Conservation (phyloP, 306 rosid species). For the Prunus salicina region DNA sequence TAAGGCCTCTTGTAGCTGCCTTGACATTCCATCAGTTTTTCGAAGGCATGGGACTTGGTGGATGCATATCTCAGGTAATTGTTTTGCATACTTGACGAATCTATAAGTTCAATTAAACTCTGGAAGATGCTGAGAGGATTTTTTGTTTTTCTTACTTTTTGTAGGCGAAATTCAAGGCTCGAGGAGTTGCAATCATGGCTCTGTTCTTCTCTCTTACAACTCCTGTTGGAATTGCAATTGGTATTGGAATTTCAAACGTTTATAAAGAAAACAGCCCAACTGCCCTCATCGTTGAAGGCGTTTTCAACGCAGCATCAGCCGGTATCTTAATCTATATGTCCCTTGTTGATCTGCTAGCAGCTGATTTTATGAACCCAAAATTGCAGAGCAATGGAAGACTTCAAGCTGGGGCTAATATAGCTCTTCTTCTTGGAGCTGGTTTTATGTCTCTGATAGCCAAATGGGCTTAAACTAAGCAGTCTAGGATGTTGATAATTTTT, state of each 20-base stretch:
- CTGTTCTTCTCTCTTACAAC: slow-evolving; percentile 57
- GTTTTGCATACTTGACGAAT: no score
- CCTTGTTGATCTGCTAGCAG: slow-evolving; percentile 44
- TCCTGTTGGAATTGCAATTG: slow-evolving; percentile 55
- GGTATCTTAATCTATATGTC: slow-evolving; percentile 67
- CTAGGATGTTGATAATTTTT: neutral
- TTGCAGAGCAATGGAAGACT: slow-evolving; percentile 26
- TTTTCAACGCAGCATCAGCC: slow-evolving; percentile 52
- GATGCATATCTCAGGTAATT: slow-evolving; percentile 73
- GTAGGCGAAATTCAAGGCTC: slow-evolving; percentile 42
- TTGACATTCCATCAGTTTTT: slow-evolving; percentile 82
- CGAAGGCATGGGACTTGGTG: slow-evolving; percentile 93
- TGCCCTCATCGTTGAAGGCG: slow-evolving; percentile 51
- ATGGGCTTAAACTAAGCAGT: slow-evolving; percentile 22
- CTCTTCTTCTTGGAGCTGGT: slow-evolving; percentile 34
- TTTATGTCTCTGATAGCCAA: slow-evolving; percentile 37
- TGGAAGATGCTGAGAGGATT: neutral
- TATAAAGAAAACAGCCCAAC: slow-evolving; percentile 47
- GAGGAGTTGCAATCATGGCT: slow-evolving; percentile 31
- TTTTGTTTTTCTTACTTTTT: neutral
- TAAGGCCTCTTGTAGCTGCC: slow-evolving; percentile 65
- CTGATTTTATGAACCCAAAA: slow-evolving; percentile 36
- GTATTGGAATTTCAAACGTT: slow-evolving; percentile 32
- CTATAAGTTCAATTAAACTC: neutral
- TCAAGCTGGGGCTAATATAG: slow-evolving; percentile 18